Evolutionary conservation across 352 stramenopile species (phyloP).

Genomic region (Globisporangium cederbergense): DNA sequence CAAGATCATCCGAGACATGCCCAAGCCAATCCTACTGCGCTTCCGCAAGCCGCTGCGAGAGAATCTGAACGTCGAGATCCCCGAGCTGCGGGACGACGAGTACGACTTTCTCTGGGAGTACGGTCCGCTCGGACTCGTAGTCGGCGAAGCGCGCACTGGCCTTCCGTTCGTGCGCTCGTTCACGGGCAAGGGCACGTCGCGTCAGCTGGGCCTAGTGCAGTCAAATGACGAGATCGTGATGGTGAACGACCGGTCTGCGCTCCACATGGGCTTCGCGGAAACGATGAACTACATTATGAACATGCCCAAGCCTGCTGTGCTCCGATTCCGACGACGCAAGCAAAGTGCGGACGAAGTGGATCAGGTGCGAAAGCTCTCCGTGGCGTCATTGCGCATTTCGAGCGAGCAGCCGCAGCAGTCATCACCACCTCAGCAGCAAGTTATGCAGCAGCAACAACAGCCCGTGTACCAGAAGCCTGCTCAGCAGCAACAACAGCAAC

Average conservation of each 20-base stretch:
- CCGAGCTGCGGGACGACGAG: slow-evolving; percentile 53
- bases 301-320: slow-evolving; percentile 72
- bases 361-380: slow-evolving; percentile 4
- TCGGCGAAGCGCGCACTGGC: slow-evolving; percentile 49
- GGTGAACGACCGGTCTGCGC: slow-evolving; percentile 60
- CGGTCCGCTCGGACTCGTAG: slow-evolving; percentile 63
- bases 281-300: slow-evolving; percentile 88
- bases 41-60: slow-evolving; percentile 61
- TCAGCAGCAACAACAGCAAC: slow-evolving; percentile 10
- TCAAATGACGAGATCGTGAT: slow-evolving; percentile 81
- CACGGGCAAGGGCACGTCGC: slow-evolving; percentile 75
- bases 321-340: slow-evolving; percentile 55
- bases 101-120: slow-evolving; percentile 88
- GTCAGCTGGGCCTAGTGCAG: slow-evolving; percentile 61
- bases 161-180: slow-evolving; percentile 78
- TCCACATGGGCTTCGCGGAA: slow-evolving; percentile 60
- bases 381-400: slow-evolving; percentile 11
- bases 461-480: too few relatives aligned
- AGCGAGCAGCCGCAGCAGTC: slow-evolving; percentile 22
- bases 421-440: slow-evolving; percentile 15
- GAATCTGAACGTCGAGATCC: slow-evolving; percentile 44
- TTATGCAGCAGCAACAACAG: slow-evolving; percentile 18
- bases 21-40: slow-evolving; percentile 75
- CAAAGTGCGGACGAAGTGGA: not conserved
- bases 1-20: slow-evolving; percentile 67